Conservation (phyloP, 2,329 filamentous ascomycete genomes). For the Cladophialophora chaetospira region DNA sequence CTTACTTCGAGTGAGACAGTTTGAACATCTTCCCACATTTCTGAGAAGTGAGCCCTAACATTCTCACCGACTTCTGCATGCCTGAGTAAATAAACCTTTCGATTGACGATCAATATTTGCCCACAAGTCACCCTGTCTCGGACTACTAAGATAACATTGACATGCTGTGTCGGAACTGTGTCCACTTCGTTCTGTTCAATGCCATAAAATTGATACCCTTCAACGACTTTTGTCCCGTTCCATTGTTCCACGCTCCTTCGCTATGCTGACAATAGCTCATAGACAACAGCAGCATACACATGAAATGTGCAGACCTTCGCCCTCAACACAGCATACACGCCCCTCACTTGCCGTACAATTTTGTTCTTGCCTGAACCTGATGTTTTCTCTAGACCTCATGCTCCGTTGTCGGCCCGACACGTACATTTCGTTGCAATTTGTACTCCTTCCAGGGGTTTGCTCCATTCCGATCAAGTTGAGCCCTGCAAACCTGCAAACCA, state of each 20-base stretch:
- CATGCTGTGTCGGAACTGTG: neutral
- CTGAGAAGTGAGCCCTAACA: no score
- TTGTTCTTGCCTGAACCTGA: conserved; percentile 20
- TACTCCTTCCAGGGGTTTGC: conserved; percentile 1
- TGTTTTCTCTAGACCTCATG: conserved; percentile 28
- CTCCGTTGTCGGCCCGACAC: conserved; percentile 18
- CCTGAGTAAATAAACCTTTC: neutral
- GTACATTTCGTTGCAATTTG: conserved; percentile 7
- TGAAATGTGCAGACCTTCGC: conserved; percentile 3
- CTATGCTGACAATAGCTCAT: conserved; percentile 30
- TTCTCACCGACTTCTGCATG: no score
- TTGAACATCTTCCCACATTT: no score
- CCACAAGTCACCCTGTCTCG: neutral
- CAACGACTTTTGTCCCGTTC: conserved; percentile 13
- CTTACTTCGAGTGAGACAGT: no score
- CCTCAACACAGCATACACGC: neutral
- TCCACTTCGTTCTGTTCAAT: conserved; percentile 6
- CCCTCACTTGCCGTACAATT: conserved; percentile 15
- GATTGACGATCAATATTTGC: neutral
- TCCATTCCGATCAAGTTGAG: conserved; percentile 9
- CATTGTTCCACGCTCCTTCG: conserved; percentile 18
- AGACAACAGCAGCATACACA: conserved; percentile 20
- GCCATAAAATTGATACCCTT: conserved; percentile 9
- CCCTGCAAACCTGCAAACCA: conserved; percentile 23
- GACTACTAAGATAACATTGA: neutral